These are phyloP conservation scores for Paraurostyla sp. DNA, from an alignment of 73 alveolate species.

Conservation along the genomic window DNA sequence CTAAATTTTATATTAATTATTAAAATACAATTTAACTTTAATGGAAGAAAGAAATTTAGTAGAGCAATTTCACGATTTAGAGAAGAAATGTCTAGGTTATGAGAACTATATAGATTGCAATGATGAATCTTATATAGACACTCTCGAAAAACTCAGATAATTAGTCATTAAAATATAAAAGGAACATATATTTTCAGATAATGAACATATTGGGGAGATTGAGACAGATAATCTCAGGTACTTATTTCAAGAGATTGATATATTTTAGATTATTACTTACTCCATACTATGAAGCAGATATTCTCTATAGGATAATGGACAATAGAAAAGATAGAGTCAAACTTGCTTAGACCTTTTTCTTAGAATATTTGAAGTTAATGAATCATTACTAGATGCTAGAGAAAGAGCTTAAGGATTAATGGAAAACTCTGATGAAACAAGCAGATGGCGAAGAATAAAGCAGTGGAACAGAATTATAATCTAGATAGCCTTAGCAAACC, in stretches of 20 bases:
- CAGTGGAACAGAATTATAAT: not conserved
- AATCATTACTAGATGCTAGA: conserved; percentile 71
- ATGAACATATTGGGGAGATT: conserved; percentile 69
- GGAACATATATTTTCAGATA: conserved; percentile 68
- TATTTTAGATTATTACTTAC: conserved; percentile 46
- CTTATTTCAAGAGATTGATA: too few species aligned
- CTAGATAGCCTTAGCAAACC: not conserved
- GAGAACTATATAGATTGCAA: conserved; percentile 63
- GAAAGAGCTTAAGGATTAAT: conserved; percentile 44
- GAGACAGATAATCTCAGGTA: conserved; percentile 68
- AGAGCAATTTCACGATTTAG: conserved; percentile 55
- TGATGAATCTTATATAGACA: conserved; percentile 57
- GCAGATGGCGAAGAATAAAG: conserved; percentile 51
- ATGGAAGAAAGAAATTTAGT: not conserved
- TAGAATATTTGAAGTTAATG: conserved; percentile 72
- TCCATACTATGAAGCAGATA: conserved; percentile 78
- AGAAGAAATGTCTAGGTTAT: conserved; percentile 59
- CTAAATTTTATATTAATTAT: too few species aligned
- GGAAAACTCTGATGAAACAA: conserved; percentile 34
- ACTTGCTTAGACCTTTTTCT: conserved; percentile 51
- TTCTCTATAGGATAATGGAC: conserved; percentile 70
- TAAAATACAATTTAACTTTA: too few species aligned
- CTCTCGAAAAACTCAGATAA: conserved; percentile 60
- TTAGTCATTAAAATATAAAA: conserved; percentile 58
- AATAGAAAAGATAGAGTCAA: conserved; percentile 66